Percentiles rank a stretch among this genome's conserved stretches.
These are phyloP conservation scores for Moesziomyces parantarcticus DNA, from an alignment of 1,284 basidiomycete genomes.

Conservation along the genomic window DNA sequence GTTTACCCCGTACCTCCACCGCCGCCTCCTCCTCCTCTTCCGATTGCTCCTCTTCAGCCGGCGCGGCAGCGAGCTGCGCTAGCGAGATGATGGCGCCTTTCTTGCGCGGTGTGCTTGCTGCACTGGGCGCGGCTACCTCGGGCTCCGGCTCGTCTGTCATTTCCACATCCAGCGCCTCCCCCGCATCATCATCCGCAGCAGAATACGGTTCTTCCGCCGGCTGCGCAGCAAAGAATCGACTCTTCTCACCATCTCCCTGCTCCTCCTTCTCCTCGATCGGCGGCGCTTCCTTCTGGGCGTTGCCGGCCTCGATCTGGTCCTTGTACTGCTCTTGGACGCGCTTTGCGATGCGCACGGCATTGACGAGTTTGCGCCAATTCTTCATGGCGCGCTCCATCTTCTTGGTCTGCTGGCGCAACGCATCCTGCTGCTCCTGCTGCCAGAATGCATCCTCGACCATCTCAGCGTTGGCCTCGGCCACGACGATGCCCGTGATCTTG, in stretches of 20 bases:
- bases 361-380: constrained; percentile 86
- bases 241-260: constrained; percentile 18
- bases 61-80: constrained; percentile 33
- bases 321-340: constrained; percentile 83
- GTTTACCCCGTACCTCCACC: constrained; percentile 2
- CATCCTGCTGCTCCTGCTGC: constrained; percentile 81
- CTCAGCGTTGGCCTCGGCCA: constrained; percentile 82
- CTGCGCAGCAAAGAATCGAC: constrained; percentile 25
- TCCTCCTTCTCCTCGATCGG: constrained; percentile 1
- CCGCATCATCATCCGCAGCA: neutral
- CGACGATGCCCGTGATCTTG: constrained; percentile 85
- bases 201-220: neutral
- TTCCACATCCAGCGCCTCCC: constrained; percentile 7
- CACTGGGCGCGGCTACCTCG: neutral
- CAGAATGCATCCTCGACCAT: constrained; percentile 86
- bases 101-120: constrained; percentile 11
- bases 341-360: constrained; percentile 85
- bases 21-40: constrained; percentile 1
- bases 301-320: constrained; percentile 19
- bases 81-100: constrained; percentile 48
- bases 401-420: constrained; percentile 78
- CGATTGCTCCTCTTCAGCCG: constrained; percentile 9
- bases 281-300: neutral
- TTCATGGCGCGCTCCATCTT: constrained; percentile 84
- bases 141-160: neutral